These are phyloP conservation scores for Lycium barbarum DNA, from an alignment of 257 asterid species.

Conservation along the genomic window DNA sequence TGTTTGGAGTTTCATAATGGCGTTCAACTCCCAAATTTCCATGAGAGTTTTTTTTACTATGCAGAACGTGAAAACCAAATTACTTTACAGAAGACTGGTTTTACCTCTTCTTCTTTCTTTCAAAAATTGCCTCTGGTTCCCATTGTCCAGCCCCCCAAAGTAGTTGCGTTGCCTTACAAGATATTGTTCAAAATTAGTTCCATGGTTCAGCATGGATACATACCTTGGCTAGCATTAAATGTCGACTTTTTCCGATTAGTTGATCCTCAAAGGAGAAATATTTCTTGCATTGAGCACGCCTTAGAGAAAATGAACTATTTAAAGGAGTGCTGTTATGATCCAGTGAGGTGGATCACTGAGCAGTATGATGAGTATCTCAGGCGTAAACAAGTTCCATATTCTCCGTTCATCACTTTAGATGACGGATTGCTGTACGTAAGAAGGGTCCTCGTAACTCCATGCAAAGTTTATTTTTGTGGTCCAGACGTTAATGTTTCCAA, in stretches of 20 bases:
- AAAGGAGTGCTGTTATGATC: conserved; percentile 90
- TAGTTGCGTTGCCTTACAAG: conserved; percentile 56
- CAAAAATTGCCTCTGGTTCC: conserved; percentile 63
- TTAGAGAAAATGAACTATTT: conserved; percentile 60
- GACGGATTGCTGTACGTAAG: conserved; percentile 79
- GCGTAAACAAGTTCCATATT: conserved; percentile 52
- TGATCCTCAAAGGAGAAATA: conserved; percentile 49
- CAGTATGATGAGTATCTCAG: conserved; percentile 56
- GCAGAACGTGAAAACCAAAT: conserved; percentile 54
- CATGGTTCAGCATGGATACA: conserved; percentile 81
- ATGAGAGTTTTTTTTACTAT: conserved; percentile 58
- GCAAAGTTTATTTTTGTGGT: conserved; percentile 77
- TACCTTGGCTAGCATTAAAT: conserved; percentile 74
- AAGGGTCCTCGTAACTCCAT: conserved; percentile 90
- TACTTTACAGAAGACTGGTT: conserved; percentile 41
- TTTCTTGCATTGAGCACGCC: conserved; percentile 65
- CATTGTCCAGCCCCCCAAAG: conserved; percentile 59
- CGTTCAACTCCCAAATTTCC: conserved; percentile 64
- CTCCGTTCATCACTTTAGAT: conserved; percentile 66
- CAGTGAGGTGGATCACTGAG: conserved; percentile 63
- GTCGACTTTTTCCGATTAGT: conserved; percentile 53
- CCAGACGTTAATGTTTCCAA: conserved; percentile 89
- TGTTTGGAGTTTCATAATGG: conserved; percentile 67
- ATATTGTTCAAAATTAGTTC: conserved; percentile 67
- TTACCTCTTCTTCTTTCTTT: conserved; percentile 45